A percentile compares a stretch with the other conserved stretches of the same genome.
phyloP scores from a whole-genome alignment of 1,284 basidiomycete species.

The Fomitiporia mediterranea region DNA sequence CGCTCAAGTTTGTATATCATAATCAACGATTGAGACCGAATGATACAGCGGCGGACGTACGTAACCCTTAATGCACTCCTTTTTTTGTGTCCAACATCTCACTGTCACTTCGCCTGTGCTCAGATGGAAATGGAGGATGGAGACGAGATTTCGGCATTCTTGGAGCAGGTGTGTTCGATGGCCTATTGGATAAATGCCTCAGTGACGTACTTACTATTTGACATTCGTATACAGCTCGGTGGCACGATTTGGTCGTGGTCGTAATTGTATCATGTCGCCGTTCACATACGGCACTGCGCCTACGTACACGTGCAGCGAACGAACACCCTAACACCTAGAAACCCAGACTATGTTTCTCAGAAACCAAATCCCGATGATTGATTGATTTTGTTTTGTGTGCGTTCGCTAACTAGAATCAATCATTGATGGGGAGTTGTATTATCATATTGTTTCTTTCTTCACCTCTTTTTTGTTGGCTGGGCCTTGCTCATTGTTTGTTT shows the following conservation, averaged over 20 bases:
- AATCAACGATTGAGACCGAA: slow-evolving; percentile 3
- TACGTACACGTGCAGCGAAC: too few relatives aligned
- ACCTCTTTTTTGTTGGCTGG: too few relatives aligned
- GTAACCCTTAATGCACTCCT: not conserved
- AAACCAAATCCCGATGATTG: not conserved
- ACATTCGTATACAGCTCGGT: not conserved
- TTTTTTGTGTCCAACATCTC: not conserved
- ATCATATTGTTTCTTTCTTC: too few relatives aligned
- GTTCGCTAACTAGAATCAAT: not conserved
- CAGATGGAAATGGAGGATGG: slow-evolving; percentile 19
- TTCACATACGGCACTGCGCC: too few relatives aligned
- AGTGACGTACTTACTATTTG: not conserved
- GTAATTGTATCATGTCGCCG: not conserved
- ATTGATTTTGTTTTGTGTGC: not conserved
- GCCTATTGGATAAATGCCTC: not conserved
- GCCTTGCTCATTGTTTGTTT: too few relatives aligned
- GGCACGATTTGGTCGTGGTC: not conserved
- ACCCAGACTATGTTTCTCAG: too few relatives aligned
- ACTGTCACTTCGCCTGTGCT: not conserved
- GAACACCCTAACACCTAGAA: too few relatives aligned
- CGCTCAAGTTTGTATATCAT: slow-evolving; percentile 13
- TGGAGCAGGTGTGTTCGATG: slow-evolving; percentile 16
- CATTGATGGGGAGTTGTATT: not conserved
- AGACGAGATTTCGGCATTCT: slow-evolving; percentile 10
- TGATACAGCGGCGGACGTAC: slow-evolving; percentile 8